Percentiles rank a stretch among this genome's conserved stretches.
phyloP scores from a whole-genome alignment of 2,329 filamentous ascomycete species.

The Diaporthe sp. region DNA sequence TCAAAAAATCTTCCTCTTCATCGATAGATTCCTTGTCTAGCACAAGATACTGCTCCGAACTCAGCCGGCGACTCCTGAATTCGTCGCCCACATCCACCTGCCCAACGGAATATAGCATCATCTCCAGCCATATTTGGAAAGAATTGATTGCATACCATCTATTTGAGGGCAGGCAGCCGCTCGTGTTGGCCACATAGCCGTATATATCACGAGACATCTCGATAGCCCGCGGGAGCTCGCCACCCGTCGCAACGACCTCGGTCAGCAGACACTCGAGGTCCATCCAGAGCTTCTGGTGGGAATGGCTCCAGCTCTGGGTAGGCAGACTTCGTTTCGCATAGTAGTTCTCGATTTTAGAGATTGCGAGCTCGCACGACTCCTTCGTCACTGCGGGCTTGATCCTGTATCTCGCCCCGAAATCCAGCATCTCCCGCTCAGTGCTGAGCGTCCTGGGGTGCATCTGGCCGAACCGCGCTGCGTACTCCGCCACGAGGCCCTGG shows the following conservation, averaged over 20 bases:
- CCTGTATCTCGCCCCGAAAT: not conserved
- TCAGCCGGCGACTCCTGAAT: not conserved
- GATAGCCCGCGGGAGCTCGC: not conserved
- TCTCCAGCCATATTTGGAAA: not conserved
- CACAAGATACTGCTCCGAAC: not conserved
- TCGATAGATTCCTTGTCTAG: not conserved
- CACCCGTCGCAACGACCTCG: not conserved
- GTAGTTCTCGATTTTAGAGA: too few species aligned
- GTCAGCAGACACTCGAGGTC: not conserved
- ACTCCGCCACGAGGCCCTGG: not conserved
- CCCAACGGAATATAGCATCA: not conserved
- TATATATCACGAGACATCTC: not conserved
- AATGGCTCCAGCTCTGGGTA: not conserved
- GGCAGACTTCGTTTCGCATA: not conserved
- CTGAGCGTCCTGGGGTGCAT: not conserved
- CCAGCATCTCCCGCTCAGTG: not conserved
- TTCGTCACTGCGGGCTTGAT: not conserved
- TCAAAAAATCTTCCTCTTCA: not conserved
- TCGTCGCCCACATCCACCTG: not conserved
- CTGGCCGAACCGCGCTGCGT: not conserved
- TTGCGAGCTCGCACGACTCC: not conserved
- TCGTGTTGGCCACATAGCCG: not conserved
- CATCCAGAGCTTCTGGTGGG: not conserved
- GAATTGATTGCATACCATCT: slow-evolving; percentile 3
- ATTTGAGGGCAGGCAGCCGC: not conserved